Base-by-base conservation (phyloP, 2,329 filamentous ascomycete species). In the Simplicillium sp. region DNA sequence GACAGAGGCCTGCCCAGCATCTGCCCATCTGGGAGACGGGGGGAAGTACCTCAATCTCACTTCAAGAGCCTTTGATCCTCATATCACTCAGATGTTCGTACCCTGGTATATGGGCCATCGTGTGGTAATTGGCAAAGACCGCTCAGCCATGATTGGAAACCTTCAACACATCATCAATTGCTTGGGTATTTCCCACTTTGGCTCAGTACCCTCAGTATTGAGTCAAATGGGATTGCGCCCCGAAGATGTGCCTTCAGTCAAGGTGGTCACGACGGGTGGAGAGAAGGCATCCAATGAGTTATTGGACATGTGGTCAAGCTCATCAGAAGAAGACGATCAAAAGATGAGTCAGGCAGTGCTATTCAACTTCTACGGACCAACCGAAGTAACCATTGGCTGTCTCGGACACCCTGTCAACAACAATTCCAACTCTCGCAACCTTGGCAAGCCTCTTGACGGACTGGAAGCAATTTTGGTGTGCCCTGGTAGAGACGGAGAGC, bases 211-310 rank as follows among this genome's bases (percentile, higher is more conserved):
- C 4, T 81, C 77, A 52, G 62, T 83, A 14, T 75, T 78, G 18
- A 66, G 70, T 29, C 61, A 80, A 17, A 52, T 82, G 13, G 67
- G 71, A 4, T 31, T 49, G 9, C 44, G 33, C 33, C 79, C 77
- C 6, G 65, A 75, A 17, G 72, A 81, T 44, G 74, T 80, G 3
- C 78, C 79, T 25, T 73, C 66, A 15, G 59, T 83, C 2, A 71
- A 77, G 18, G 73, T 82, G 3, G 80, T 83, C 52, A 82, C 82
- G 41, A 79, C 77, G 3, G 79, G 79, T 37, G 79, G 79, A 7
- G 79, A 83, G 49, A 70, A 73, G 45, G 59, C 82, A n/a, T 79
- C 77, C 47, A 75, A 79, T 52, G 77, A 80, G 39, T 79, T 82
- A 42, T 64, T 82, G 20, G 73, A 79, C 50, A 66, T 81, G 25